Evolutionary conservation across 116 monocot species (phyloP), one percentile per base, ranked within the genome.

Genomic region (Phalaenopsis hybrid): DNA sequence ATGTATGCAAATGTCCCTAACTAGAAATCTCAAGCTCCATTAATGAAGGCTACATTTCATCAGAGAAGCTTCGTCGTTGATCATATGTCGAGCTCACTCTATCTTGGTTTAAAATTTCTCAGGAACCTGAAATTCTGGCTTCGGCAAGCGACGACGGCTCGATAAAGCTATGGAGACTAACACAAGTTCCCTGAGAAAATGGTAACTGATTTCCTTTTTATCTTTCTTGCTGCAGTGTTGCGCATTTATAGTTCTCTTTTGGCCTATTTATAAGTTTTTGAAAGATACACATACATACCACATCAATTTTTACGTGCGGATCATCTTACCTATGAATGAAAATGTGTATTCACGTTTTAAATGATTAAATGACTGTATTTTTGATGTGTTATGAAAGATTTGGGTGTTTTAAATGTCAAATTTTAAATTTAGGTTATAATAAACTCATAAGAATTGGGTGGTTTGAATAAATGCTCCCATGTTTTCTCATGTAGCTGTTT

Each of bases 111-210:
- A 78, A 4, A 63, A 79, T 72, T 10, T 79, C 80, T 50, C 87
- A 96, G 96, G 89, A 94, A 31, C 92, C 88, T 0, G 81, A 80
- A 37, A 57, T 92, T 21, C 81, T 96, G 48, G 94, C 94, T 80
- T 92, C 94, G 15, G 89, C 92, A 58, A 92, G 94, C 33, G 94
- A 94, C 51, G 96, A 96, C 84, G 96, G 94, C 34, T 85, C 89
- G 6, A 78, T 96, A 28, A 96, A 94, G 81, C 88, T 96, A 70
- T 96, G 94, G 94, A 82, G 89, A 83, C 86, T 95, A 13, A 11
- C 59, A 28, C 44, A 58, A 48, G 28, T 79, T n/a, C 78, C 59
- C 57, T 77, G 25, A 51, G 31, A 31, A 37, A 13, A 37, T 37
- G 23, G 15, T 15, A 63, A 63, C 72, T 2, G 72, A 5, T 34